Percentiles rank a stretch among this genome's conserved stretches.
These are phyloP conservation scores for Schizonepeta tenuifolia DNA, from an alignment of 257 asterid species.

Conservation along the genomic window DNA sequence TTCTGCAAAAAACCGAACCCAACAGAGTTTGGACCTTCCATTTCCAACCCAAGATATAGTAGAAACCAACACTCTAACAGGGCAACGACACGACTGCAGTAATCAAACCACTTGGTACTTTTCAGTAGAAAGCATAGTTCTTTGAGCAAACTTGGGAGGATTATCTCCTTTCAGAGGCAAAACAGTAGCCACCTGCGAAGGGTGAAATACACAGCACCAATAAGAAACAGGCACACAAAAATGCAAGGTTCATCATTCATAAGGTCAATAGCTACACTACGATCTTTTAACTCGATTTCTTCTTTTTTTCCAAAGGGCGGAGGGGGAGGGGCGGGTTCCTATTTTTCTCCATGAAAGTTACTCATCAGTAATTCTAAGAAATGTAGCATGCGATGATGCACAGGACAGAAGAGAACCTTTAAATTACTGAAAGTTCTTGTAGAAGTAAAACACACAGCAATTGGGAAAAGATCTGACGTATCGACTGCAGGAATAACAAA, in stretches of 20 bases:
- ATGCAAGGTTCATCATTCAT: not conserved
- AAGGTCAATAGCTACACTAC: not conserved
- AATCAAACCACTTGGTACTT: conserved; percentile 66
- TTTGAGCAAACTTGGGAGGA: conserved; percentile 74
- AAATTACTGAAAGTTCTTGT: conserved; percentile 77
- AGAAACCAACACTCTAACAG: not conserved
- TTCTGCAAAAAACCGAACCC: not conserved
- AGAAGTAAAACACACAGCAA: conserved; percentile 74
- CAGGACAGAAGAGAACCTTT: conserved; percentile 53
- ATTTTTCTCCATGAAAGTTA: not conserved
- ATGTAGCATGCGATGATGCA: not conserved
- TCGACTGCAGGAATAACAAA: conserved; percentile 84
- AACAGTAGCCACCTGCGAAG: conserved; percentile 58
- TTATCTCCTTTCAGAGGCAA: conserved; percentile 64
- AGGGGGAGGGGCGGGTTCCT: too few relatives aligned
- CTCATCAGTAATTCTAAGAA: not conserved
- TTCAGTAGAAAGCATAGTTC: conserved; percentile 64
- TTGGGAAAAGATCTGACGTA: conserved; percentile 79
- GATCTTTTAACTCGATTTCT: not conserved
- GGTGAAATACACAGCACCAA: not conserved
- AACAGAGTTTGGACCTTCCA: conserved; percentile 4
- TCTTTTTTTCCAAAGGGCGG: too few relatives aligned
- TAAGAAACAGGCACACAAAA: not conserved
- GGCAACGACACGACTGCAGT: not conserved
- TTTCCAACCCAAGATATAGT: not conserved